Conservation (phyloP, 345 rosid species). For the Stellera chamaejasme region DNA sequence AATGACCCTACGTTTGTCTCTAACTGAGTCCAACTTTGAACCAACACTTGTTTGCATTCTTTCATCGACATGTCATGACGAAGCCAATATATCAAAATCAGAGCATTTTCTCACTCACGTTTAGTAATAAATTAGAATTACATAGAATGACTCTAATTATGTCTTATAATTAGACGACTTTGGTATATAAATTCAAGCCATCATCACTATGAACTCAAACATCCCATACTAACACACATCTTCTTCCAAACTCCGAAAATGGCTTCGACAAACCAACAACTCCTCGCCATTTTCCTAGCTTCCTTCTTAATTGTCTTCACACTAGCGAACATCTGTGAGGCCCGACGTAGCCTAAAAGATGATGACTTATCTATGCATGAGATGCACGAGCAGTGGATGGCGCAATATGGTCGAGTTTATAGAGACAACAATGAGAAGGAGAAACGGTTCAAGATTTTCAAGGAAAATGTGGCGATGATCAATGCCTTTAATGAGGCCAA, state of each 20-base stretch:
- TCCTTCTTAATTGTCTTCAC: conserved; percentile 16
- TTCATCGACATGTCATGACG: too few relatives aligned
- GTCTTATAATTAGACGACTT: not conserved
- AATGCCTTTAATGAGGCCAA: conserved; percentile 24
- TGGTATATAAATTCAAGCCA: conserved; percentile 3
- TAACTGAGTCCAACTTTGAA: too few relatives aligned
- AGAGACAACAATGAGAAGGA: conserved; percentile 20
- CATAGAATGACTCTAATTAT: not conserved
- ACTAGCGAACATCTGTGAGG: not conserved
- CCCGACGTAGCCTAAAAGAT: conserved; percentile 10
- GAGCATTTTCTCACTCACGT: not conserved
- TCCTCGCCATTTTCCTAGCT: conserved; percentile 3
- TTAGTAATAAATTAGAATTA: not conserved
- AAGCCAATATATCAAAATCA: conserved; percentile 9
- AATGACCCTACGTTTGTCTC: too few relatives aligned
- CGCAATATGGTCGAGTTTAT: conserved; percentile 21
- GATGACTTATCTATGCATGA: conserved; percentile 11
- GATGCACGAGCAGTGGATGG: conserved; percentile 30
- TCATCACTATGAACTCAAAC: not conserved
- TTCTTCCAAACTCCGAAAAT: not conserved
- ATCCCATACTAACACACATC: not conserved
- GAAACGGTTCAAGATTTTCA: conserved; percentile 31
- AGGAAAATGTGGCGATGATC: conserved; percentile 26
- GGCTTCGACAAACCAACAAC: conserved; percentile 9
- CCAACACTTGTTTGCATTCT: too few relatives aligned